Conservation (phyloP, 768 basidiomycete species). For the Boletus eberwhitei region DNA sequence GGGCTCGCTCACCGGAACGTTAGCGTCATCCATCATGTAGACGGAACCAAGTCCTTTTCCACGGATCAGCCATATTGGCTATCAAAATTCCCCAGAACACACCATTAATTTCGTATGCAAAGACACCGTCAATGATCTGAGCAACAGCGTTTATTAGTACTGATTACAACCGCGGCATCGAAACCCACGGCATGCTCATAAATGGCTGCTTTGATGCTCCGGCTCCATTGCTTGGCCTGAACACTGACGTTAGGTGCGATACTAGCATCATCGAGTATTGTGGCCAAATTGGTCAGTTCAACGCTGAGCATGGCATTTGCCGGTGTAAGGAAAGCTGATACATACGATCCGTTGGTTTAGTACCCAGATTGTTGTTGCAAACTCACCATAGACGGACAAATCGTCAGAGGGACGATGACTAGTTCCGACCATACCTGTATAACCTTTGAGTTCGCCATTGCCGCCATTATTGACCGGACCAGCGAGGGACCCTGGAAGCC, state of each 20-base stretch:
- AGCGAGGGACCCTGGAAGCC: conserved; percentile 54
- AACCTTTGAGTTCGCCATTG: conserved; percentile 73
- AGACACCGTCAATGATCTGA: conserved; percentile 62
- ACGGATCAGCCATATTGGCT: background rate
- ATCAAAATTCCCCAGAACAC: conserved; percentile 1
- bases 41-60: conserved; percentile 57
- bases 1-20: conserved; percentile 60
- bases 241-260: conserved; percentile 49
- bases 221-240: conserved; percentile 56
- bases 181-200: conserved; percentile 55
- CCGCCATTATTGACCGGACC: conserved; percentile 65
- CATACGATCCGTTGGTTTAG: background rate
- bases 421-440: conserved; percentile 72
- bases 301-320: conserved; percentile 84
- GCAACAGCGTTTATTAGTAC: background rate
- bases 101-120: conserved; percentile 80
- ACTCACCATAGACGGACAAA: conserved; percentile 58
- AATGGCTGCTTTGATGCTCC: conserved; percentile 55
- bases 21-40: conserved; percentile 84
- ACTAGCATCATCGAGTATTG: conserved; percentile 50
- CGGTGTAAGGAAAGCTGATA: conserved; percentile 68
- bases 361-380: background rate
- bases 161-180: background rate
- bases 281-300: conserved; percentile 58
- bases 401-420: conserved; percentile 79